Evolutionary conservation across 2,329 filamentous ascomycete species (phyloP), one percentile per base, ranked within the genome.

Genomic region (Phyllosticta paracitricarpa): DNA sequence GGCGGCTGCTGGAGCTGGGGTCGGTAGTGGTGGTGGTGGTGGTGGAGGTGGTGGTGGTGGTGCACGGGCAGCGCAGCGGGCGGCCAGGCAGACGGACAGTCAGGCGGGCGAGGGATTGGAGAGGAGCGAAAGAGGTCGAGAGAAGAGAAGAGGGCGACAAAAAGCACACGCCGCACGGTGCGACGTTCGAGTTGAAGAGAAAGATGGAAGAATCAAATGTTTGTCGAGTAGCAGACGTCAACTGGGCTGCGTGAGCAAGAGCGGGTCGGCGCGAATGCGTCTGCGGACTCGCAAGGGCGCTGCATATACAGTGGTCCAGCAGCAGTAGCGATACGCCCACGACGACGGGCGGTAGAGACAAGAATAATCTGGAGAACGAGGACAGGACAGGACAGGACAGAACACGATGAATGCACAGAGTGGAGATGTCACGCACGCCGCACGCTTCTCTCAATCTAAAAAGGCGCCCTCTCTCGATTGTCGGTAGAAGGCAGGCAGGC

Each of bases 381-480:
- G 28, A 30, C 28, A 30, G 6, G 28, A 30, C 58, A n/a, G 48
- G 35, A 33, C 28, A 30, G 6, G 28, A 22, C 19, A 22, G 19
- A 22, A 22, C 19, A 22, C 19, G 19, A 55, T 26, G 17, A 22
- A 9, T 22, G 35, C 28, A 56, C 35, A 35, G 58, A 40, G 58
- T 60, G 58, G 58, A 60, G 58, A 60, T 60, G 51, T 60, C 58
- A 40, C 33, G 58, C 58, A 60, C 58, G 58, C 58, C 58, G 58
- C 58, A 59, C 58, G 58, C 58, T 40, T 17, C 10, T 40, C 33
- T 60, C 58, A 60, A 60, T 60, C 58, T 60, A 60, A 60, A 60
- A 40, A 40, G 33, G 33, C 33, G 10, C 33, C 33, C 19, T 22
- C 19, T 22, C 19, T 22, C 19, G 19, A 22, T 22, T 22, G 19